These are phyloP conservation scores for Cystobasidium slooffiae DNA, from an alignment of 1,284 basidiomycete species.

Conservation along the genomic window DNA sequence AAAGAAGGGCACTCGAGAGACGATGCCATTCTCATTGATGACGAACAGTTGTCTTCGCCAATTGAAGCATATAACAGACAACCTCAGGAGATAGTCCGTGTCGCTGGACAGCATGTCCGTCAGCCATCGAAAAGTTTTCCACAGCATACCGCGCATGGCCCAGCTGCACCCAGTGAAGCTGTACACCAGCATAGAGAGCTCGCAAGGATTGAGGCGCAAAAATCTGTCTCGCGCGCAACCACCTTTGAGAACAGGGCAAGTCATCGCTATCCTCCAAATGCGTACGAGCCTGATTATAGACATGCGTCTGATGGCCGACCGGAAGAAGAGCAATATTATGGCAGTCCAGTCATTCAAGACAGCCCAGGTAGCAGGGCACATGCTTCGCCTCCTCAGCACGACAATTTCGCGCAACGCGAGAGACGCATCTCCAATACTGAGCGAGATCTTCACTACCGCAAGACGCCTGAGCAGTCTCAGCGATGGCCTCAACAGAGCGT, in stretches of 20 bases:
- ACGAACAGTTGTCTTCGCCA: background rate
- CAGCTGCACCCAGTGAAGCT: too few relatives aligned
- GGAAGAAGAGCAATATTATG: background rate
- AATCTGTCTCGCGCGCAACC: too few relatives aligned
- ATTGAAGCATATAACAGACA: background rate
- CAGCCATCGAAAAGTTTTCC: too few relatives aligned
- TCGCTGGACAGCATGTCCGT: too few relatives aligned
- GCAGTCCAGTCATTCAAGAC: background rate
- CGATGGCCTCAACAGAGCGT: background rate
- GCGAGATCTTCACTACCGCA: slow-evolving; percentile 1
- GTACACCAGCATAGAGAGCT: too few relatives aligned
- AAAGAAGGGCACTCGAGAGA: slow-evolving; percentile 9
- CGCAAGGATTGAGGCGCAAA: too few relatives aligned
- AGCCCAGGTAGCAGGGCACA: background rate
- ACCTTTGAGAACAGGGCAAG: too few relatives aligned
- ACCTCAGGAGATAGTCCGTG: too few relatives aligned
- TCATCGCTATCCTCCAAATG: too few relatives aligned
- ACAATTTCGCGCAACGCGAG: background rate
- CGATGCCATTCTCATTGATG: slow-evolving; percentile 23
- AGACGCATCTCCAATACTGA: background rate
- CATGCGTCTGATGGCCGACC: too few relatives aligned
- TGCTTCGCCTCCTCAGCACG: background rate
- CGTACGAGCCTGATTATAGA: too few relatives aligned
- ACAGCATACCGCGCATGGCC: too few relatives aligned
- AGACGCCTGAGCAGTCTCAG: background rate